Conservation (phyloP, 2,329 filamentous ascomycete species). For the Diaporthe citriasiana region DNA sequence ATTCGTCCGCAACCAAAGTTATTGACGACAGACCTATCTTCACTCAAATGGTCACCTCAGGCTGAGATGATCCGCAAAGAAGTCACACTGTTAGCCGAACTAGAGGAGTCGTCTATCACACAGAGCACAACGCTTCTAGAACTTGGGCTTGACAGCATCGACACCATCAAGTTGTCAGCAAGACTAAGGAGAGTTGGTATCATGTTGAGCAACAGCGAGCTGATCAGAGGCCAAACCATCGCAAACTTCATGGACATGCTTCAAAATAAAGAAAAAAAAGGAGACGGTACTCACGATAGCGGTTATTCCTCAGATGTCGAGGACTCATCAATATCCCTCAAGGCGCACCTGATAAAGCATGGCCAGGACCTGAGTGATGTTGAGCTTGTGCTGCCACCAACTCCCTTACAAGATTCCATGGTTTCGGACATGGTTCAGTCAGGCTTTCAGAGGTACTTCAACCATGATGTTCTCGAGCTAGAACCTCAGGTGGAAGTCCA, state of each 20-base stretch:
- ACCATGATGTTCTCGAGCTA: conserved; percentile 82
- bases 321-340: conserved; percentile 53
- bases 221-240: conserved; percentile 81
- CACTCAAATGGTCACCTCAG: conserved; percentile 71
- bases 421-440: conserved; percentile 85
- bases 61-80: conserved; percentile 70
- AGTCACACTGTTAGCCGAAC: conserved; percentile 73
- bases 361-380: conserved; percentile 57
- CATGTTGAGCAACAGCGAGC: conserved; percentile 77
- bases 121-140: conserved; percentile 79
- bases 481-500: conserved; percentile 65
- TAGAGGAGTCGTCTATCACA: conserved; percentile 65
- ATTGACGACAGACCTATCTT: neutral
- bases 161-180: conserved; percentile 86
- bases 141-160: conserved; percentile 91
- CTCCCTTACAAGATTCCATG: conserved; percentile 90
- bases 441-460: conserved; percentile 83
- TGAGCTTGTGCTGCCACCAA: conserved; percentile 78
- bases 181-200: conserved; percentile 74
- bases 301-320: conserved; percentile 43
- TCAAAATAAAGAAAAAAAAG: conserved; percentile 18
- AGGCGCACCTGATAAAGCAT: conserved; percentile 52
- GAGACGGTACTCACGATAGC: conserved; percentile 27
- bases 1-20: neutral
- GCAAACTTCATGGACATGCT: conserved; percentile 65